phyloP scores from a whole-genome alignment of 73 alveolate genomes.

The Uronychia setigera region DNA sequence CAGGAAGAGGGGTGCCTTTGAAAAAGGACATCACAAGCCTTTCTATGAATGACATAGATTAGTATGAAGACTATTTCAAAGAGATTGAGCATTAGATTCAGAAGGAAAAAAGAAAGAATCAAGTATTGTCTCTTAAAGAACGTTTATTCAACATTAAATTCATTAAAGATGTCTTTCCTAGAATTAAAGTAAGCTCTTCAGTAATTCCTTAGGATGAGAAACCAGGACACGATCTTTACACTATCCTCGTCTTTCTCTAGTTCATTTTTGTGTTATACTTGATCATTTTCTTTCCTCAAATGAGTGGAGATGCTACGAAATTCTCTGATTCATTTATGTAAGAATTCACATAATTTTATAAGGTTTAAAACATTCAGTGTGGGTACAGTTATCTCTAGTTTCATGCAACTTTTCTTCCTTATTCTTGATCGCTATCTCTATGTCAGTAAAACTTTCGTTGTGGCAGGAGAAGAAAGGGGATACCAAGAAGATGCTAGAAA shows the following conservation, averaged over 20 bases:
- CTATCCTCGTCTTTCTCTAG: conserved; percentile 23
- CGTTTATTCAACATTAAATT: background rate
- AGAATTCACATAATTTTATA: background rate
- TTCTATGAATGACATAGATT: background rate
- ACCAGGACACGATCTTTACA: conserved; percentile 48
- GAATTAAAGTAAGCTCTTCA: background rate
- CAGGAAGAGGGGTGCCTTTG: background rate
- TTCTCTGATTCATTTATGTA: conserved; percentile 14
- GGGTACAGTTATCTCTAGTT: conserved; percentile 66
- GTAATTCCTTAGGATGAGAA: conserved; percentile 15
- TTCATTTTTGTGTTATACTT: conserved; percentile 46
- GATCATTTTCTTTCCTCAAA: conserved; percentile 41
- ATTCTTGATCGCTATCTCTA: conserved; percentile 73
- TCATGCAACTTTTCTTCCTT: conserved; percentile 61
- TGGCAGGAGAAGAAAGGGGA: too few species aligned
- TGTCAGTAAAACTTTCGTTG: conserved; percentile 20
- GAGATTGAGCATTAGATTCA: background rate
- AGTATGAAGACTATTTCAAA: background rate
- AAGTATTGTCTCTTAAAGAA: background rate
- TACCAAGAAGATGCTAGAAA: too few species aligned
- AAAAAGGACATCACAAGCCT: background rate
- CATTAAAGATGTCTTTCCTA: background rate
- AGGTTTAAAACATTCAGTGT: conserved; percentile 17
- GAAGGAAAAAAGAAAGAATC: background rate
- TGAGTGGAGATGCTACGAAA: conserved; percentile 25